phyloP scores from a whole-genome alignment of 768 basidiomycete genomes.

The Pisolithus microcarpus region DNA sequence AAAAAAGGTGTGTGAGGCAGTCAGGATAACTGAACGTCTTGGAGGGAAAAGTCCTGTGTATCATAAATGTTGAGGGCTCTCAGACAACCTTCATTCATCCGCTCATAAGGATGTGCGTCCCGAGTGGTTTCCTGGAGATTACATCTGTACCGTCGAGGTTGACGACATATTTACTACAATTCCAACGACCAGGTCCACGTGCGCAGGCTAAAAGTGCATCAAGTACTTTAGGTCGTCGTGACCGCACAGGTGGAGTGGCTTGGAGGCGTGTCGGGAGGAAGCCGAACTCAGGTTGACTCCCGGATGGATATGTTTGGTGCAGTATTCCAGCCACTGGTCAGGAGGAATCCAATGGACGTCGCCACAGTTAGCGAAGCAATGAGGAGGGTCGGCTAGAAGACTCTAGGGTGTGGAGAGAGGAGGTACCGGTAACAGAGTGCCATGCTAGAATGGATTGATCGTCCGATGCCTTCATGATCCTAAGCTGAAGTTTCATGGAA shows the following conservation, averaged over 20 bases:
- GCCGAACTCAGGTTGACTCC: no score
- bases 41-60: background rate
- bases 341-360: background rate
- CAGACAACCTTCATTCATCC: background rate
- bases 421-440: background rate
- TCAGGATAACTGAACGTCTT: background rate
- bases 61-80: background rate
- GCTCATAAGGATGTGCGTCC: background rate
- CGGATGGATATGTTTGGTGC: background rate
- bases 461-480: background rate
- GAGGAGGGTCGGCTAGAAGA: background rate
- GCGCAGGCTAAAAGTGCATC: background rate
- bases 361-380: background rate
- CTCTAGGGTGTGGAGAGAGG: background rate
- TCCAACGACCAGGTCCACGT: background rate
- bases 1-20: no score
- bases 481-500: background rate
- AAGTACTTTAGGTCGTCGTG: background rate
- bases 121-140: background rate
- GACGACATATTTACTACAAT: background rate
- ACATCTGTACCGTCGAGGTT: background rate
- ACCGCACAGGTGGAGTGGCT: background rate
- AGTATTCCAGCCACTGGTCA: background rate
- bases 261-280: no score
- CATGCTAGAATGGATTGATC: constrained; percentile 2